These are phyloP conservation scores for Metarhizium brunneum DNA, from an alignment of 2,329 filamentous ascomycete genomes.

Conservation along the genomic window DNA sequence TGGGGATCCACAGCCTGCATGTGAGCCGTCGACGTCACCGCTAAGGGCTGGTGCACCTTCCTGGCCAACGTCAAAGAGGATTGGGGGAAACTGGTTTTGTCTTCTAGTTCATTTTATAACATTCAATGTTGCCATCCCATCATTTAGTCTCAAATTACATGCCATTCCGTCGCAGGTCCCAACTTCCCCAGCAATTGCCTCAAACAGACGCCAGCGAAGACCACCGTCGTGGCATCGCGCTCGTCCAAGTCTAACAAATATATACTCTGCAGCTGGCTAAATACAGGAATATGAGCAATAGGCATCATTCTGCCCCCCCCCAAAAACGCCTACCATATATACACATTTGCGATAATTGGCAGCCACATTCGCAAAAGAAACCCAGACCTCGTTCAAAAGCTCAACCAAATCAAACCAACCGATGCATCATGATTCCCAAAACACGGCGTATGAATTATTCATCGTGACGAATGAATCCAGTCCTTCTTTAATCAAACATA, in stretches of 20 bases:
- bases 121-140: not conserved
- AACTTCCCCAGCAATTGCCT: not conserved
- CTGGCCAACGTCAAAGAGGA: not conserved
- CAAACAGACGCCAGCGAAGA: not conserved
- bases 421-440: not conserved
- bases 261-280: not conserved
- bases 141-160: not conserved
- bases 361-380: not conserved
- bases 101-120: not conserved
- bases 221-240: not conserved
- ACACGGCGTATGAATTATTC: not conserved
- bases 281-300: not conserved
- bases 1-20: not conserved
- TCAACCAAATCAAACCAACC: not conserved
- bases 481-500: constrained; percentile 25
- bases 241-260: not conserved
- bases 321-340: not conserved
- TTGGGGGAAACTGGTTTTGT: no score
- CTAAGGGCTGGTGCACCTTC: not conserved
- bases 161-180: not conserved
- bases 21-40: not conserved
- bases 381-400: not conserved
- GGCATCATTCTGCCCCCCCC: not conserved
- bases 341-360: not conserved
- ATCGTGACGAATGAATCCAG: not conserved